Evolutionary conservation across 2,329 filamentous ascomycete species (phyloP).

Genomic region (Magnaporthiopsis rhizophila): DNA sequence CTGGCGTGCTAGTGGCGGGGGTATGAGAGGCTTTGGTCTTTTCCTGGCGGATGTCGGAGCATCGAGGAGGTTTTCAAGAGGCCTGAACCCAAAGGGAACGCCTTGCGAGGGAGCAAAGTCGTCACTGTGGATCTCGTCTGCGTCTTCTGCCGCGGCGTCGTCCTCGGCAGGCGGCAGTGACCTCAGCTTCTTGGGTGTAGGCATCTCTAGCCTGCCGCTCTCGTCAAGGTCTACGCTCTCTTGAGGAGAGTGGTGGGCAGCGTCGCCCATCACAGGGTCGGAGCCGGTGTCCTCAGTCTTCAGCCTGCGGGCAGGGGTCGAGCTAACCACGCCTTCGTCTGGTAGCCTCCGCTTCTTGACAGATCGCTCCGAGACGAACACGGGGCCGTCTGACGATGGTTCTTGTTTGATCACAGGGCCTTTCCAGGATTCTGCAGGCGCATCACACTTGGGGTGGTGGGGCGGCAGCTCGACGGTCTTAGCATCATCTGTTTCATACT

Average conservation of each 20-base stretch:
- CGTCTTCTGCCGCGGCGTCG: neutral
- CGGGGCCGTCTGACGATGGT: slow-evolving; percentile 43
- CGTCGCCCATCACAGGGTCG: slow-evolving; percentile 21
- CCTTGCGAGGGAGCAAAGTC: neutral
- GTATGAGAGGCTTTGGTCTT: neutral
- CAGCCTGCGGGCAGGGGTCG: slow-evolving; percentile 23
- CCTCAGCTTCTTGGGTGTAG: slow-evolving; percentile 33
- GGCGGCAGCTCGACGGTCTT: neutral
- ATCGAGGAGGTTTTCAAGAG: slow-evolving; percentile 5
- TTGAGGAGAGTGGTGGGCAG: slow-evolving; percentile 28
- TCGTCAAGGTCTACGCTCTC: slow-evolving; percentile 56
- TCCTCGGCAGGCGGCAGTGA: neutral
- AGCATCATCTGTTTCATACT: neutral
- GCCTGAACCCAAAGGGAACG: neutral
- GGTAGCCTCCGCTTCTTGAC: slow-evolving; percentile 39
- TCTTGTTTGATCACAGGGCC: slow-evolving; percentile 35
- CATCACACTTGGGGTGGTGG: neutral
- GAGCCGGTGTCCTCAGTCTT: slow-evolving; percentile 33
- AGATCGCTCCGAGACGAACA: slow-evolving; percentile 41
- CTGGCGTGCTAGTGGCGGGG: no score
- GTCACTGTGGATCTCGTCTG: neutral
- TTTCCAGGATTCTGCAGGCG: neutral
- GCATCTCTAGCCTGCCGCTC: slow-evolving; percentile 25
- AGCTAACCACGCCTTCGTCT: slow-evolving; percentile 12
- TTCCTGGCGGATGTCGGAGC: neutral